phyloP scores from a whole-genome alignment of 2,329 filamentous ascomycete species.

The Aciculosporium take region DNA sequence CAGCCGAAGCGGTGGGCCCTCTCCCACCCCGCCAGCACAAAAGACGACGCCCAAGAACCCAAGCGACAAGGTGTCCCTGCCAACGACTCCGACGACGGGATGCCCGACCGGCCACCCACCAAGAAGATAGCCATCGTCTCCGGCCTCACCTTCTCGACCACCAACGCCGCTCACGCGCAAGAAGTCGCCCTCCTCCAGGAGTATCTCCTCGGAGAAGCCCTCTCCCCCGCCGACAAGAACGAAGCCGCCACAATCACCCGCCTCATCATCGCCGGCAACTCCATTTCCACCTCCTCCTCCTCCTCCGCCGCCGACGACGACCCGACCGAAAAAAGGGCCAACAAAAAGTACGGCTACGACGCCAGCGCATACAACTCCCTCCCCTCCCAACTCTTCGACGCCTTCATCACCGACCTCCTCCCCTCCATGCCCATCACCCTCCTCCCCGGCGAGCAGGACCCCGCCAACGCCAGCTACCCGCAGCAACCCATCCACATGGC shows the following conservation, averaged over 20 bases:
- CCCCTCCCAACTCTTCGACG: conserved; percentile 72
- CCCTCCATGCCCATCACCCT: conserved; percentile 80
- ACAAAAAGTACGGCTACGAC: conserved; percentile 92
- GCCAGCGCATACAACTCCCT: conserved; percentile 73
- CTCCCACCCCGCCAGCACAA: conserved; percentile 30
- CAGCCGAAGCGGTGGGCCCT: conserved; percentile 72
- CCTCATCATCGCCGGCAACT: conserved; percentile 85
- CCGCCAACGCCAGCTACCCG: conserved; percentile 77
- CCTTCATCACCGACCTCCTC: conserved; percentile 66
- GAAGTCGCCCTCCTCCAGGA: conserved; percentile 68
- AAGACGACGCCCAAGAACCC: conserved; percentile 17
- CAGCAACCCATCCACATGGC: conserved; percentile 89
- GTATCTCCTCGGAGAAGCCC: conserved; percentile 72
- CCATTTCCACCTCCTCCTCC: conserved; percentile 57
- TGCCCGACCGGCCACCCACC: conserved; percentile 33
- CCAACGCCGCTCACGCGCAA: conserved; percentile 56
- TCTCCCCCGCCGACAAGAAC: conserved; percentile 44
- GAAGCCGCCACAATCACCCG: conserved; percentile 58
- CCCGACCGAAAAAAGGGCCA: conserved; percentile 28
- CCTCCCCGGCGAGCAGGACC: conserved; percentile 70
- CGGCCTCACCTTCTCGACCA: conserved; percentile 69
- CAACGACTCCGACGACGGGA: conserved; percentile 35
- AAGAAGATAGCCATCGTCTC: conserved; percentile 72
- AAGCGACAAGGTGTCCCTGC: conserved; percentile 21
- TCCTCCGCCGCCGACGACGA: conserved; percentile 33